A percentile compares a stretch with the other conserved stretches of the same genome.
These are phyloP conservation scores for Scytalidium sp. DNA, from an alignment of 2,329 filamentous ascomycete genomes.

Conservation along the genomic window DNA sequence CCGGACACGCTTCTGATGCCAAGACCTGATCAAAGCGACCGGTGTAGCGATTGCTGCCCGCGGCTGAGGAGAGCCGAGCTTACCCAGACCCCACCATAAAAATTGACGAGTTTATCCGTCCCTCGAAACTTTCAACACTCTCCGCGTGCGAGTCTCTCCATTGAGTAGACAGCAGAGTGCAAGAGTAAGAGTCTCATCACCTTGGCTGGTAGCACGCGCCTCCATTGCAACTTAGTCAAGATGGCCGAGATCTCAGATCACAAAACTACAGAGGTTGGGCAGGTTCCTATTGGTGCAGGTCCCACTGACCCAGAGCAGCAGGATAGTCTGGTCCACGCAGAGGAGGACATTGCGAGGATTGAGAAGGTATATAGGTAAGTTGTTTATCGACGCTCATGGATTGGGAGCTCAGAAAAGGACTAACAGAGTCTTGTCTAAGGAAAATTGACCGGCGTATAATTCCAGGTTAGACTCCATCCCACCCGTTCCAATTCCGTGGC, in stretches of 20 bases:
- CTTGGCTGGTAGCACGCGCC: constrained; percentile 25
- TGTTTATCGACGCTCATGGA: not conserved
- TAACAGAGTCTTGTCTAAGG: constrained; percentile 9
- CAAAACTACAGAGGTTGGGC: constrained; percentile 3
- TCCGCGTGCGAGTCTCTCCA: too few relatives aligned
- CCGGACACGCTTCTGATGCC: too few relatives aligned
- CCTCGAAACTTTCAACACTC: too few relatives aligned
- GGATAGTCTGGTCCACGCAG: constrained; percentile 12
- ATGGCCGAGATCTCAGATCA: constrained; percentile 17
- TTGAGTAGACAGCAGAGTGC: too few relatives aligned
- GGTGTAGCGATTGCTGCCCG: too few relatives aligned
- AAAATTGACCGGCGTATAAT: constrained; percentile 58
- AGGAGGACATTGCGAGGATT: constrained; percentile 24
- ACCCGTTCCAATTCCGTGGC: not conserved
- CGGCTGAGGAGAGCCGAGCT: too few relatives aligned
- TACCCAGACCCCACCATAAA: too few relatives aligned
- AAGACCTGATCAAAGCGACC: too few relatives aligned
- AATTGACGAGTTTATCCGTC: too few relatives aligned
- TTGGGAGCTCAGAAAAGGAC: not conserved
- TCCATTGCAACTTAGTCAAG: constrained; percentile 26
- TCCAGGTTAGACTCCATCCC: constrained; percentile 33
- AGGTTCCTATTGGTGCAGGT: constrained; percentile 4
- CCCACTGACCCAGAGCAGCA: not conserved
- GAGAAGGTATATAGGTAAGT: constrained; percentile 35
- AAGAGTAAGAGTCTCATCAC: too few relatives aligned